phyloP scores from a whole-genome alignment of 1,139 yeast genomes.

The Kodamaea anthophila region DNA sequence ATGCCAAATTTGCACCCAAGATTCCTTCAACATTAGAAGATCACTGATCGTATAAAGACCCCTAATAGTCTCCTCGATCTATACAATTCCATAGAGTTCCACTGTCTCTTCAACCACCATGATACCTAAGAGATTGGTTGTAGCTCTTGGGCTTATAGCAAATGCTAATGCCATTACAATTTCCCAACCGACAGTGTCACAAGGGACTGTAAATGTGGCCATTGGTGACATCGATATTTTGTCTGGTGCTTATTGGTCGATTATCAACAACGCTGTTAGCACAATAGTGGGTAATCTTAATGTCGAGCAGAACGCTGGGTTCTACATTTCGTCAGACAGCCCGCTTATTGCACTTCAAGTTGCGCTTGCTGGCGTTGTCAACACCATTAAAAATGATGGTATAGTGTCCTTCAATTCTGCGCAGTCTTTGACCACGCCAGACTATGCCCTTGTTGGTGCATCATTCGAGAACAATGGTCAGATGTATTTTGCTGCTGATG shows the following conservation, averaged over 20 bases:
- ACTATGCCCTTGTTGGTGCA: conserved; percentile 15
- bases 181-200: conserved; percentile 2
- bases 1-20: no score
- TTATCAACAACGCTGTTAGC: conserved; percentile 23
- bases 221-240: conserved; percentile 24
- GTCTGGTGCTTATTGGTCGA: conserved; percentile 30
- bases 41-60: no score
- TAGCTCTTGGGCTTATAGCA: conserved; percentile 1
- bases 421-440: conserved; percentile 13
- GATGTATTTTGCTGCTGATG: conserved; percentile 23
- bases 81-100: no score
- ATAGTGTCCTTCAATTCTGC: conserved; percentile 12
- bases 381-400: conserved; percentile 11
- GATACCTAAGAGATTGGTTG: not conserved
- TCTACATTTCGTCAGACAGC: conserved; percentile 17
- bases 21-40: no score
- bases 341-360: conserved; percentile 9
- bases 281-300: conserved; percentile 19
- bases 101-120: no score
- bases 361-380: conserved; percentile 8
- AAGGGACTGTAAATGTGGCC: conserved; percentile 3
- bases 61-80: no score
- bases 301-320: conserved; percentile 20
- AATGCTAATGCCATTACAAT: conserved; percentile 2
- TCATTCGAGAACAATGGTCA: conserved; percentile 24